Percentiles rank a stretch among this genome's conserved stretches.
phyloP scores from a whole-genome alignment of 495 filamentous ascomycete species.

The Penicillium daleae region DNA sequence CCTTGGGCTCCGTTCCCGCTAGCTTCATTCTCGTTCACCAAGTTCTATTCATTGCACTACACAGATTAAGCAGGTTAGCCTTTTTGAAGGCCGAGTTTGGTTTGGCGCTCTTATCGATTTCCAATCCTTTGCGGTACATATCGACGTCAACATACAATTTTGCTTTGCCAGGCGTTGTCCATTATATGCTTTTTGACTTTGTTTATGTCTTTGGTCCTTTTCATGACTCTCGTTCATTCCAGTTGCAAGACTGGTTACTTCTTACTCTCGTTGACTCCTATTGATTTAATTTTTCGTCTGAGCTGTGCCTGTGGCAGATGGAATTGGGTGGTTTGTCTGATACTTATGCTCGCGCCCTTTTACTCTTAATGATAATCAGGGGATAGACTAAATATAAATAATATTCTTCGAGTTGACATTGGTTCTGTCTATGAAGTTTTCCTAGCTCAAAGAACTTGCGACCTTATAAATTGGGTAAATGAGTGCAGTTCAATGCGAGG shows the following conservation, averaged over 20 bases:
- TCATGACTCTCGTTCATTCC: constrained; percentile 26
- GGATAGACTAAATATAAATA: constrained; percentile 11
- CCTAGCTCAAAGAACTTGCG: neutral
- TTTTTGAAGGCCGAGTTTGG: constrained; percentile 5
- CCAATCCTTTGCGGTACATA: constrained; percentile 27
- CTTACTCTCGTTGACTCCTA: constrained; percentile 15
- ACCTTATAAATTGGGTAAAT: too few species aligned
- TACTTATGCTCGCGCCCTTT: neutral
- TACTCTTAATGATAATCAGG: constrained; percentile 21
- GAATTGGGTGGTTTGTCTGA: constrained; percentile 18
- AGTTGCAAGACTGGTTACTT: constrained; percentile 8
- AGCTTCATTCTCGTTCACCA: neutral
- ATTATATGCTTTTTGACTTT: constrained; percentile 11
- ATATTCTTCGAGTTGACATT: neutral
- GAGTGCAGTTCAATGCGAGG: too few species aligned
- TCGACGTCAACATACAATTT: constrained; percentile 28
- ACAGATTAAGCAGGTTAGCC: constrained; percentile 19
- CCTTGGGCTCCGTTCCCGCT: too few species aligned
- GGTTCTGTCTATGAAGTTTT: too few species aligned
- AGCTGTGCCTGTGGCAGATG: neutral
- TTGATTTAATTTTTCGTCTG: constrained; percentile 1
- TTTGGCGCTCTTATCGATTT: constrained; percentile 16
- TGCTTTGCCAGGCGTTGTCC: constrained; percentile 20
- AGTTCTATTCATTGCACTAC: constrained; percentile 16
- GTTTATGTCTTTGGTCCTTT: constrained; percentile 16